Evolutionary conservation across 208 protist species (phyloP).

Genomic region (Trypanosoma vivax): DNA sequence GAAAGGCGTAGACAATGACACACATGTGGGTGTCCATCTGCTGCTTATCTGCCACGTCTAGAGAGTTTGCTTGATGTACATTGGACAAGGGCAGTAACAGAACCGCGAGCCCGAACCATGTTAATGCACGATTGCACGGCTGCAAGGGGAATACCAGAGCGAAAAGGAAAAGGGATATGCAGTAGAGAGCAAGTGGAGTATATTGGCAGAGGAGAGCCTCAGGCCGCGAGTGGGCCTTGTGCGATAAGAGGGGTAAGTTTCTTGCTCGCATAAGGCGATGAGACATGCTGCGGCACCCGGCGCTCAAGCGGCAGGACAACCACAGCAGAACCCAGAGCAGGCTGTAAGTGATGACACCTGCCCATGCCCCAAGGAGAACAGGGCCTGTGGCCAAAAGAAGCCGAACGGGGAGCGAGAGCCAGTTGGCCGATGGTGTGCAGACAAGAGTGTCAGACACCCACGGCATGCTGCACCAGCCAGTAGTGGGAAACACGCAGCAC

Average conservation of each 20-base stretch:
- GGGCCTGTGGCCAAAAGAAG: slow-evolving; percentile 5
- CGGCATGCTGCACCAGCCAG: slow-evolving; percentile 1
- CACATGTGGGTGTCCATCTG: background rate
- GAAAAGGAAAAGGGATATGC: background rate
- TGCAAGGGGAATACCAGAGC: background rate
- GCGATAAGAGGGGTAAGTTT: background rate
- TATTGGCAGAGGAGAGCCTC: slow-evolving; percentile 20
- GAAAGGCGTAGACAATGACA: slow-evolving; percentile 16
- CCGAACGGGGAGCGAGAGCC: background rate
- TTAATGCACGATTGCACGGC: slow-evolving; percentile 4
- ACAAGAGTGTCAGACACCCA: slow-evolving; percentile 14
- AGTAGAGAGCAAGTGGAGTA: background rate
- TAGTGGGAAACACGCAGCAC: slow-evolving; percentile 6
- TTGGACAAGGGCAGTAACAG: slow-evolving; percentile 1
- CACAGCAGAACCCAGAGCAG: slow-evolving; percentile 1
- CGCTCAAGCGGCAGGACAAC: background rate
- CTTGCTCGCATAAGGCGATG: background rate
- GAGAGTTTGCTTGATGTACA: background rate
- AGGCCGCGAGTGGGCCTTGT: background rate
- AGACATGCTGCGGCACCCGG: background rate
- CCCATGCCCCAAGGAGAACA: slow-evolving; percentile 1
- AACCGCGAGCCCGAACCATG: slow-evolving; percentile 8
- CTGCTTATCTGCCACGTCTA: background rate
- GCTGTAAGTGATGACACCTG: slow-evolving; percentile 1
- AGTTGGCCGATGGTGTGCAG: background rate